Evolutionary conservation across 2,329 filamentous ascomycete genomes (phyloP).

Genomic region (Sporothrix brasiliensis): DNA sequence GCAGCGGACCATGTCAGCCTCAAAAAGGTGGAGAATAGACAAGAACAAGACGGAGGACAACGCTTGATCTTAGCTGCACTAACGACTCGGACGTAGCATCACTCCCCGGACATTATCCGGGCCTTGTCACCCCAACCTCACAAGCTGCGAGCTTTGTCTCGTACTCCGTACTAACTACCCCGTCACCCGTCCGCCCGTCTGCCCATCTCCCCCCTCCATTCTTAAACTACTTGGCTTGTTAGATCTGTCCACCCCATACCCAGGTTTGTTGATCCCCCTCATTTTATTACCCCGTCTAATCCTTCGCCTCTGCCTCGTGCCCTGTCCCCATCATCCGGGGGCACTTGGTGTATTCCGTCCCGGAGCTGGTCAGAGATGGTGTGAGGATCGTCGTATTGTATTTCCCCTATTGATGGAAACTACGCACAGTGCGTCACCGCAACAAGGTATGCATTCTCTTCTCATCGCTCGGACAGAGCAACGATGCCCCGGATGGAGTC

Average conservation of each 20-base stretch:
- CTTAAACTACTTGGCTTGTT: neutral
- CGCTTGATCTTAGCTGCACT: neutral
- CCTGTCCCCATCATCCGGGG: neutral
- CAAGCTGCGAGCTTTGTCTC: too few relatives aligned
- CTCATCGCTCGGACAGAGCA: neutral
- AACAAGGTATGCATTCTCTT: neutral
- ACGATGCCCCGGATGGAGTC: neutral
- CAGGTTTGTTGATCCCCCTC: slow-evolving; percentile 11
- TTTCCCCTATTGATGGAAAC: neutral
- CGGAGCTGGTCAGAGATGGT: neutral
- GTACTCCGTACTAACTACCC: too few relatives aligned
- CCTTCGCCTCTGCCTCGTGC: neutral
- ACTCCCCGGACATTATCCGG: slow-evolving; percentile 8
- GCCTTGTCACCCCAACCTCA: neutral
- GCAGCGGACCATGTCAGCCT: too few relatives aligned
- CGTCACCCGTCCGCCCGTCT: too few relatives aligned
- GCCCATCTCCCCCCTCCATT: too few relatives aligned
- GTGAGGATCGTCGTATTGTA: slow-evolving; percentile 14
- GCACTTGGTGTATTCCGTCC: slow-evolving; percentile 9
- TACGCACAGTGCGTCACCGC: neutral
- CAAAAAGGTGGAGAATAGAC: neutral
- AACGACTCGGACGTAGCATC: neutral
- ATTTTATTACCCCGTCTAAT: neutral
- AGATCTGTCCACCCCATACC: neutral
- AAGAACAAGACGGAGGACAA: neutral